Percentiles rank a stretch among this genome's conserved stretches.
Conservation (phyloP, 2,329 filamentous ascomycete genomes). For the Dothidotthia symphoricarpi region DNA sequence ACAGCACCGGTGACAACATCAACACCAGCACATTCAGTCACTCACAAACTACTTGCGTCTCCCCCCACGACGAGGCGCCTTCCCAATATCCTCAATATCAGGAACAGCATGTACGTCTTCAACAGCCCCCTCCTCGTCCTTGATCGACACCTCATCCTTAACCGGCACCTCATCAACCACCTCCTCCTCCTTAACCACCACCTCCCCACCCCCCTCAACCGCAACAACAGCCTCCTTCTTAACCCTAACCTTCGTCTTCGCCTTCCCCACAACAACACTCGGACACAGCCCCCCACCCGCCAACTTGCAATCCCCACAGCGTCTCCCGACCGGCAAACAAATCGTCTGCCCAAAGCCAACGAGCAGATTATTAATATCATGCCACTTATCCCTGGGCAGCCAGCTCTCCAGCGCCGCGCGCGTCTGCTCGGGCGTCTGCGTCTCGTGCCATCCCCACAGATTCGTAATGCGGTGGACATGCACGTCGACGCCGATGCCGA, state of each 20-base stretch:
- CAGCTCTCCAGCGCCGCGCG: slow-evolving; percentile 72
- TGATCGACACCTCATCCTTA: slow-evolving; percentile 20
- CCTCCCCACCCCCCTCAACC: slow-evolving; percentile 37
- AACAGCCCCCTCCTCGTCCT: slow-evolving; percentile 27
- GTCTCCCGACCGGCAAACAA: slow-evolving; percentile 74
- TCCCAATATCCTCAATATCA: slow-evolving; percentile 39
- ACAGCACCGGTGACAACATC: too few species aligned
- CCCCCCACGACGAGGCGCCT: slow-evolving; percentile 3
- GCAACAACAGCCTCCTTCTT: slow-evolving; percentile 45
- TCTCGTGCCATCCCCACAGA: slow-evolving; percentile 87
- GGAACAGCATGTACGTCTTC: slow-evolving; percentile 19
- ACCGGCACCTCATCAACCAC: slow-evolving; percentile 24
- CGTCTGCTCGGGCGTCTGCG: slow-evolving; percentile 78
- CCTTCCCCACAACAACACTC: slow-evolving; percentile 45
- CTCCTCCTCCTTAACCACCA: slow-evolving; percentile 22
- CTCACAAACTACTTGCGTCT: too few species aligned
- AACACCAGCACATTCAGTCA: too few species aligned
- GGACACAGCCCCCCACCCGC: slow-evolving; percentile 73
- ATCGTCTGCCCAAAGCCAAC: slow-evolving; percentile 87
- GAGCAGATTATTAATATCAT: slow-evolving; percentile 85
- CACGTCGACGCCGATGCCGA: slow-evolving; percentile 89
- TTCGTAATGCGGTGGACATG: slow-evolving; percentile 95
- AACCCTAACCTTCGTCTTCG: slow-evolving; percentile 52
- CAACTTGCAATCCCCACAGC: slow-evolving; percentile 83
- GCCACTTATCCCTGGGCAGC: slow-evolving; percentile 82